A percentile compares a stretch with the other conserved stretches of the same genome.
Conservation (phyloP, 2,329 filamentous ascomycete species). For the Lecanicillium sp. region DNA sequence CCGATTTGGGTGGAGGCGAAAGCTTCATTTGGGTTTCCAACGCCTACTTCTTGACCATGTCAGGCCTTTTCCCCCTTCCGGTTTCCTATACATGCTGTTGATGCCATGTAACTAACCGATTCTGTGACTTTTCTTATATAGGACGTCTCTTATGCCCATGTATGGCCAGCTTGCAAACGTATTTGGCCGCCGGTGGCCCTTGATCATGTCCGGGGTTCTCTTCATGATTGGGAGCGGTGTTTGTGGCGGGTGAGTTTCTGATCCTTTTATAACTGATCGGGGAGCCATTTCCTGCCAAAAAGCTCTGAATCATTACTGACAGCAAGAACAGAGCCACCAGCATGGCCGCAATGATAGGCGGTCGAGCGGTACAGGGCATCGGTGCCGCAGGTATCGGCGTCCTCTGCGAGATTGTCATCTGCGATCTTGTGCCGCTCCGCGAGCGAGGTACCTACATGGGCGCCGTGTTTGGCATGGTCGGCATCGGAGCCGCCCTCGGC, state of each 20-base stretch:
- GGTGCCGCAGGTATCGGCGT: slow-evolving; percentile 13
- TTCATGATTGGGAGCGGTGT: slow-evolving; percentile 17
- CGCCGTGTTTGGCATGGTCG: slow-evolving; percentile 20
- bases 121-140: slow-evolving; percentile 10
- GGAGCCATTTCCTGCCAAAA: background rate
- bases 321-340: slow-evolving; percentile 10
- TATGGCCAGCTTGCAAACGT: slow-evolving; percentile 17
- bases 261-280: background rate
- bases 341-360: slow-evolving; percentile 34
- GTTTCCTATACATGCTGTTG: background rate
- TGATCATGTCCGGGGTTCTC: slow-evolving; percentile 13
- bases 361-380: slow-evolving; percentile 34
- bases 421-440: slow-evolving; percentile 39
- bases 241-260: slow-evolving; percentile 10
- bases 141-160: slow-evolving; percentile 15
- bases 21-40: slow-evolving; percentile 19
- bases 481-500: slow-evolving; percentile 24
- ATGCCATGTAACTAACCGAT: background rate
- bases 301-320: slow-evolving; percentile 6
- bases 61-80: slow-evolving; percentile 2
- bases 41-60: slow-evolving; percentile 17
- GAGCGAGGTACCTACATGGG: slow-evolving; percentile 33
- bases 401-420: slow-evolving; percentile 19
- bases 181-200: slow-evolving; percentile 17
- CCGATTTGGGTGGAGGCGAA: slow-evolving; percentile 12